Base-by-base conservation (phyloP, 345 rosid genomes). In the Anastatica hierochuntica region DNA sequence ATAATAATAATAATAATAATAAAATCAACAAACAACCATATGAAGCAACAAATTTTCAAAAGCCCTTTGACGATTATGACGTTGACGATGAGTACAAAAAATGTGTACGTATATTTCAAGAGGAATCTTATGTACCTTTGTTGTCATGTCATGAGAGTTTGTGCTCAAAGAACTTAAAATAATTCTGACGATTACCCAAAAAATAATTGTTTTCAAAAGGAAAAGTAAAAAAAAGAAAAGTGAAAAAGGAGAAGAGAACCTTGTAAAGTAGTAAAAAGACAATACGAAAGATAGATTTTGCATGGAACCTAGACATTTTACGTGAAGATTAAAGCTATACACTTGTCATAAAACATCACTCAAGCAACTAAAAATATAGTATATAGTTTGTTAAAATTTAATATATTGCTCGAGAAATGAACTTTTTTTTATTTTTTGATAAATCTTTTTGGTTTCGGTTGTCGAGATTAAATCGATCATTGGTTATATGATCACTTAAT, bases 231-330 rank as follows among this genome's bases (percentile, higher is more conserved):
- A 29, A 56, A 10, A 54, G n/a, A 55, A 45, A 55, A 49, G 29
- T 24, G n/a, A 55, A 43, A 43, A 64, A 59, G 62, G 48, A 35
- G 58, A 46, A 60, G 52, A 54, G 66, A 66, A 60, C 67, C 58
- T 60, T 61, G 55, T 55, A 60, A 66, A 61, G 56, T 71, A 45
- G 72, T 43, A 66, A 70, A 66, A 74, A 62, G 69, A 70, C 77
- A 68, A 53, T 9, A 49, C 36, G 66, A 69, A 76, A 64, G 71
- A 59, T 47, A 47, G 62, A 49, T 57, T 43, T 62, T 77, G 78
- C 80, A 73, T 77, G 85, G 72, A 73, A 64, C 73, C 73, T 63
- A 76, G 71, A 74, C 69, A 53, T 56, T 24, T 49, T 65, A 66
- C 75, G 76, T 69, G 54, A 42, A 63, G 38, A 58, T 52, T 57